A percentile compares a stretch with the other conserved stretches of the same genome.
Evolutionary conservation across 148 eudicot genomes (phyloP).

Genomic region (Fagopyrum tataricum): DNA sequence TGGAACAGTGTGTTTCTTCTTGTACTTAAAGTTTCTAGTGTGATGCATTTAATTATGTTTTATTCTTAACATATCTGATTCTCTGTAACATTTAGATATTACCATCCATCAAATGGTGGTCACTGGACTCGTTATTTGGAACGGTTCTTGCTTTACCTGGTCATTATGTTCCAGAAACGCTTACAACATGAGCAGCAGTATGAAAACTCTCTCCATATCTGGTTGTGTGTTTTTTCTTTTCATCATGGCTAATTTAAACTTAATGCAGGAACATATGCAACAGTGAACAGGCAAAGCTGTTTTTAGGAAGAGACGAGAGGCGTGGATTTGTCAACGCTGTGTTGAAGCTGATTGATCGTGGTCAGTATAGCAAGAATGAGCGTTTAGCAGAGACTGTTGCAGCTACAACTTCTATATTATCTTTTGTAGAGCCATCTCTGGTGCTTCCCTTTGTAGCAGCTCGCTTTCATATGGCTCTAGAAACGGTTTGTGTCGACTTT

Average conservation of each 20-base stretch:
- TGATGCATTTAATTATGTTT: not conserved
- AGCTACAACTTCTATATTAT: constrained; percentile 76
- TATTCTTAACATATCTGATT: constrained; percentile 6
- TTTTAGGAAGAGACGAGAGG: constrained; percentile 62
- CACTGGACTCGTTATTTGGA: constrained; percentile 94
- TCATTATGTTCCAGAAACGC: constrained; percentile 69
- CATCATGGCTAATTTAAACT: constrained; percentile 13
- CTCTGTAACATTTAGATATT: constrained; percentile 47
- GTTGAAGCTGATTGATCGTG: constrained; percentile 90
- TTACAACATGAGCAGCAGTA: constrained; percentile 74
- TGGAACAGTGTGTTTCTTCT: constrained; percentile 81
- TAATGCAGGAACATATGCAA: constrained; percentile 44
- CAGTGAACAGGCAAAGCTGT: constrained; percentile 33
- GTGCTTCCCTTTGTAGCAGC: constrained; percentile 87
- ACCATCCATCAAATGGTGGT: constrained; percentile 99
- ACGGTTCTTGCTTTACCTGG: constrained; percentile 77
- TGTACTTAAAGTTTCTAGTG: constrained; percentile 4
- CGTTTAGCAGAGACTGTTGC: constrained; percentile 95
- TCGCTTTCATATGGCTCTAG: constrained; percentile 95
- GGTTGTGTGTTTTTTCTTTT: constrained; percentile 5
- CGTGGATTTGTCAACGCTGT: constrained; percentile 55
- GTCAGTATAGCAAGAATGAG: constrained; percentile 93
- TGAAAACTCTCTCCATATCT: constrained; percentile 20
- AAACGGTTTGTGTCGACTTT: constrained; percentile 67
- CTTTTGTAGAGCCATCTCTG: constrained; percentile 86